Evolutionary conservation across 2,329 filamentous ascomycete species (phyloP).

Genomic region (Intubia oerlemansii): DNA sequence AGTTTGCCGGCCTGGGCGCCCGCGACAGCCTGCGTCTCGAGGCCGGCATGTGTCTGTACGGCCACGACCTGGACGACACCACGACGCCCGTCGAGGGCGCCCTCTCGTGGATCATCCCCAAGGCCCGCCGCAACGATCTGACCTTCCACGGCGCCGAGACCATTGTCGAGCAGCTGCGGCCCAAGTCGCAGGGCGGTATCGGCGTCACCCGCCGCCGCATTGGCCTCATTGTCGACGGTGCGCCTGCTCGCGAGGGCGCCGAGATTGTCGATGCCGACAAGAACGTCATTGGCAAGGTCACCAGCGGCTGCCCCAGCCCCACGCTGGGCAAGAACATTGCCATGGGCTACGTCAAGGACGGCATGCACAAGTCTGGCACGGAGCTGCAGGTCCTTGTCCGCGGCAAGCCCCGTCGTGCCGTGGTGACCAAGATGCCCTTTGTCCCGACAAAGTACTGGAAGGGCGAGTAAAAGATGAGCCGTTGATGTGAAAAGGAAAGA

Average conservation of each 20-base stretch:
- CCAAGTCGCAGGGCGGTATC: slow-evolving; percentile 47
- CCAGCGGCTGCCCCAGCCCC: slow-evolving; percentile 78
- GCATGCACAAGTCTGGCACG: slow-evolving; percentile 65
- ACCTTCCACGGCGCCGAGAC: slow-evolving; percentile 69
- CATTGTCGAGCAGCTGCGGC: slow-evolving; percentile 57
- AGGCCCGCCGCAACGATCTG: slow-evolving; percentile 40
- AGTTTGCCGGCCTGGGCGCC: slow-evolving; percentile 73
- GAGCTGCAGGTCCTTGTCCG: slow-evolving; percentile 60
- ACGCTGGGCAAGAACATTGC: slow-evolving; percentile 78
- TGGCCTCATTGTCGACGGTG: slow-evolving; percentile 63
- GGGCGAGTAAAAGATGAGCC: slow-evolving; percentile 1
- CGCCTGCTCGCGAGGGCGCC: slow-evolving; percentile 76
- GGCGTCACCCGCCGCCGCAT: slow-evolving; percentile 55
- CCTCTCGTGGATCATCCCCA: slow-evolving; percentile 63
- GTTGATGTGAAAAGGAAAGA: background rate
- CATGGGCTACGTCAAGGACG: slow-evolving; percentile 79
- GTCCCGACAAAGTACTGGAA: slow-evolving; percentile 48
- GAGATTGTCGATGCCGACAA: slow-evolving; percentile 37
- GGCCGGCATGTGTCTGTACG: slow-evolving; percentile 98
- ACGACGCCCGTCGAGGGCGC: slow-evolving; percentile 36
- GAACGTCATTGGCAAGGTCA: slow-evolving; percentile 51
- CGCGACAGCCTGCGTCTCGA: slow-evolving; percentile 84
- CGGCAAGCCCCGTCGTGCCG: slow-evolving; percentile 52
- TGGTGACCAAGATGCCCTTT: slow-evolving; percentile 78
- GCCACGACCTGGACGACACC: slow-evolving; percentile 82